Conservation (phyloP, 2,329 filamentous ascomycete species). For the Beauveria sp. region DNA sequence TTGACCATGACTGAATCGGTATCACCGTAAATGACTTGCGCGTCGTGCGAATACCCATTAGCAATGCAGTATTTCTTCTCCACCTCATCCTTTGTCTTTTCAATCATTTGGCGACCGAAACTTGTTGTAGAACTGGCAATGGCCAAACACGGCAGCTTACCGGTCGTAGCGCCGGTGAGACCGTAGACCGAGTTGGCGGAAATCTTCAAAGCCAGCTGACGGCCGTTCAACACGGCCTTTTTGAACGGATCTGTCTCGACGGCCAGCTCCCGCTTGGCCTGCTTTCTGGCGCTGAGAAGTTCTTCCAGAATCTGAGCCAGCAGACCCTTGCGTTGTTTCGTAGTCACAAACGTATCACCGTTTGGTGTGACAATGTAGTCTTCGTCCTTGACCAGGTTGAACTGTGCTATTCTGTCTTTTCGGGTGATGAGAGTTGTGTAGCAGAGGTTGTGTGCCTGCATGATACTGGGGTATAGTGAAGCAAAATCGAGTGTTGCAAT, state of each 20-base stretch:
- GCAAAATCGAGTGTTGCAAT: constrained; percentile 98
- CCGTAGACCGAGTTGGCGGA: constrained; percentile 98
- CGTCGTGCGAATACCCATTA: constrained; percentile 91
- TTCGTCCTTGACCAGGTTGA: constrained; percentile 74
- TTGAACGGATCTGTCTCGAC: constrained; percentile 92
- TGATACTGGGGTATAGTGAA: constrained; percentile 96
- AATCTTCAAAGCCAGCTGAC: constrained; percentile 90
- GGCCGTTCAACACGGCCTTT: constrained; percentile 94
- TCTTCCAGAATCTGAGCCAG: constrained; percentile 95
- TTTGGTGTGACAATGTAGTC: constrained; percentile 97
- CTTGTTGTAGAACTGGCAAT: constrained; percentile 96
- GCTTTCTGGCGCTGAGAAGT: constrained; percentile 82
- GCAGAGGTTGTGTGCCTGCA: constrained; percentile 96
- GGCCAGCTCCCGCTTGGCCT: constrained; percentile 84
- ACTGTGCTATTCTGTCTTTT: constrained; percentile 66
- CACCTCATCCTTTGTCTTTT: constrained; percentile 94
- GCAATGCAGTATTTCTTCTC: constrained; percentile 83
- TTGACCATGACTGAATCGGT: constrained; percentile 99
- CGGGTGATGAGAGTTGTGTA: constrained; percentile 84
- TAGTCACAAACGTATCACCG: constrained; percentile 84
- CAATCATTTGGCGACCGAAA: constrained; percentile 98
- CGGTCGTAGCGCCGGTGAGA: constrained; percentile 89
- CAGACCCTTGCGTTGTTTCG: constrained; percentile 82
- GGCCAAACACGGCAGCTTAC: constrained; percentile 87
- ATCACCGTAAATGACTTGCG: constrained; percentile 96